Conservation (phyloP, 148 eudicot species). For the Amaranthus cruentus region DNA sequence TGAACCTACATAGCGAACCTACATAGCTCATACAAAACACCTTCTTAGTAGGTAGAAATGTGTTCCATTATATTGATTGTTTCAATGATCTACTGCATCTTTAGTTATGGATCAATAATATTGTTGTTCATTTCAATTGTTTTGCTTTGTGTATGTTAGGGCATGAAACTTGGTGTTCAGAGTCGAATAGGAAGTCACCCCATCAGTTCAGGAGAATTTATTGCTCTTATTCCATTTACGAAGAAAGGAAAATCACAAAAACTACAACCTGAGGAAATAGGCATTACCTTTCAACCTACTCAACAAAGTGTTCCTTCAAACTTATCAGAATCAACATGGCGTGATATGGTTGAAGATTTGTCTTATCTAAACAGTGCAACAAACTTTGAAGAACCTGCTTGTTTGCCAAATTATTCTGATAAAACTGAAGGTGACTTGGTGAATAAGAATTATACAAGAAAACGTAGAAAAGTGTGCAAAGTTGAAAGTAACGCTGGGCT, state of each 20-base stretch:
- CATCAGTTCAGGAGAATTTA: conserved; percentile 43
- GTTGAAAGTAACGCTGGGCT: conserved; percentile 26
- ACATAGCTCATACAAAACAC: too few species aligned
- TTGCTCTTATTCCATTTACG: conserved; percentile 65
- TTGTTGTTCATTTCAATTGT: conserved; percentile 3
- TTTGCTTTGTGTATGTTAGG: conserved; percentile 30
- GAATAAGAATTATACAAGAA: conserved; percentile 21
- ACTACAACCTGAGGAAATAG: conserved; percentile 29
- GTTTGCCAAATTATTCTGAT: conserved; percentile 13
- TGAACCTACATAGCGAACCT: too few species aligned
- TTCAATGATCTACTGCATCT: not conserved
- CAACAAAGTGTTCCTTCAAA: conserved; percentile 28
- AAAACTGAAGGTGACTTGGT: conserved; percentile 11
- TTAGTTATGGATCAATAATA: not conserved
- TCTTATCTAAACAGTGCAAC: conserved; percentile 34
- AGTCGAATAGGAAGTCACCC: conserved; percentile 42
- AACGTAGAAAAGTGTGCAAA: conserved; percentile 32
- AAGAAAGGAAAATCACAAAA: conserved; percentile 44
- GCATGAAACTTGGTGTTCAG: conserved; percentile 44
- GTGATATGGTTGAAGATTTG: conserved; percentile 65
- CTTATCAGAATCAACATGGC: conserved; percentile 54
- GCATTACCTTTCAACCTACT: conserved; percentile 17
- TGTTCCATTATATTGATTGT: not conserved
- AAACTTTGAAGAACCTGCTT: conserved; percentile 18
- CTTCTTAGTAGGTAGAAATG: too few species aligned